A percentile compares a stretch with the other conserved stretches of the same genome.
Evolutionary conservation across 2,329 filamentous ascomycete species (phyloP).

Genomic region (Hymenoscyphus fructigenus): DNA sequence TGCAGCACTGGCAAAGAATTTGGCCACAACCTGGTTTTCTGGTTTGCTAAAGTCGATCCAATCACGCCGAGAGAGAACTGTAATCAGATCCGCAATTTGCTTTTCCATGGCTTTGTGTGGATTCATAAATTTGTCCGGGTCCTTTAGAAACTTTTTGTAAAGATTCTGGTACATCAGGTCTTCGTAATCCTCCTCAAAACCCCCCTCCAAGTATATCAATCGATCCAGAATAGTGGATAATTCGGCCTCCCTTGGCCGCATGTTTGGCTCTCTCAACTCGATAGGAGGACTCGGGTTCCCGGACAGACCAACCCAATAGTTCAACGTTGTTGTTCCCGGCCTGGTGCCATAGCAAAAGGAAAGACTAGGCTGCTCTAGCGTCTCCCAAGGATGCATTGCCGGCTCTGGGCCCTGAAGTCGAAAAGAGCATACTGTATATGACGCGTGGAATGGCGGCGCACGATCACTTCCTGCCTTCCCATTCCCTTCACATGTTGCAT

Average conservation of each 20-base stretch:
- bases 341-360: slow-evolving; percentile 64
- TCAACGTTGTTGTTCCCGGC: slow-evolving; percentile 70
- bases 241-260: slow-evolving; percentile 60
- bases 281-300: slow-evolving; percentile 56
- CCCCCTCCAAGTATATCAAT: slow-evolving; percentile 56
- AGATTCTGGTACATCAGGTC: slow-evolving; percentile 61
- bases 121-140: slow-evolving; percentile 60
- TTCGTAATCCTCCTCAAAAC: slow-evolving; percentile 55
- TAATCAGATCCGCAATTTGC: slow-evolving; percentile 71
- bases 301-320: slow-evolving; percentile 63
- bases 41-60: slow-evolving; percentile 74
- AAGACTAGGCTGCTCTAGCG: slow-evolving; percentile 72
- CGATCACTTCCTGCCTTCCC: slow-evolving; percentile 29
- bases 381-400: slow-evolving; percentile 58
- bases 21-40: slow-evolving; percentile 71
- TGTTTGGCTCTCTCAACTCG: slow-evolving; percentile 56
- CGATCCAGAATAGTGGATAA: slow-evolving; percentile 58
- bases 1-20: slow-evolving; percentile 65
- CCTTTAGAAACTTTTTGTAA: slow-evolving; percentile 67
- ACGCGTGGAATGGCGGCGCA: slow-evolving; percentile 17
- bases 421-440: slow-evolving; percentile 27
- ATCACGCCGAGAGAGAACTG: slow-evolving; percentile 64
- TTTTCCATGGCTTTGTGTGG: slow-evolving; percentile 65
- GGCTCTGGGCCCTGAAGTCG: slow-evolving; percentile 24
- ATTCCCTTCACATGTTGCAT: slow-evolving; percentile 51